Evolutionary conservation across 495 filamentous ascomycete genomes (phyloP), one percentile per base, ranked within the genome.

Genomic region (Annulohypoxylon moriforme): DNA sequence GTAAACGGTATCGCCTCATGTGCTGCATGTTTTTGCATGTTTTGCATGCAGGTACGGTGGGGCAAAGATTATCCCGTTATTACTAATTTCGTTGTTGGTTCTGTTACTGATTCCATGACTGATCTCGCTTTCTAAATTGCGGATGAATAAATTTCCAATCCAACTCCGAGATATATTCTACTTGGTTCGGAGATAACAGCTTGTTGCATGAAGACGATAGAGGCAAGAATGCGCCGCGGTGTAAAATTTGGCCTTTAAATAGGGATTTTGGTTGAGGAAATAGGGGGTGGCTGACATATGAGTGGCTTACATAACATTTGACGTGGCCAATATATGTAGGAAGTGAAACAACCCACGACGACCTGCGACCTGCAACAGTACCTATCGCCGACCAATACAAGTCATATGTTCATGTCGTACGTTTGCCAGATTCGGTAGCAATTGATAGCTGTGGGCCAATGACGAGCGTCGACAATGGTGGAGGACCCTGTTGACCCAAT

Each of bases 401-500:
- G 20, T 58, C 33, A 58, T 22, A 58, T 42, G 16, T 40, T 20
- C 5, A 50, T 50, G 24, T 27, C 20, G 46, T 27, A 25, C 10
- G 24, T 50, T 50, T 24, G 22, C 46, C 24, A 5, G 13, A 55
- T 33, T 34, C 29, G 16, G 29, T 8, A 29, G 29, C 1, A 20
- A 1, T 34, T 6, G 20, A 16, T 18, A 55, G 33, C 7, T 58
- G 20, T 22, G 20, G 13, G 33, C 31, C 40, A 47, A 46, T 49
- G 42, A 49, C 18, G 25, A 29, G 24, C 59, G 18, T 49, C 40
- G 50, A 27, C n/a, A n/a, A 13, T 24, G 25, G 53, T 42, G 44
- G 61, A 47, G 60, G 58, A 70, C 66, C 71, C 56, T 74, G 60
- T 52, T 70, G 66, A 61, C 52, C 40, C 65, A 65, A 57, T 67